phyloP scores from a whole-genome alignment of 2,329 filamentous ascomycete genomes.

The Colletotrichum lini region DNA sequence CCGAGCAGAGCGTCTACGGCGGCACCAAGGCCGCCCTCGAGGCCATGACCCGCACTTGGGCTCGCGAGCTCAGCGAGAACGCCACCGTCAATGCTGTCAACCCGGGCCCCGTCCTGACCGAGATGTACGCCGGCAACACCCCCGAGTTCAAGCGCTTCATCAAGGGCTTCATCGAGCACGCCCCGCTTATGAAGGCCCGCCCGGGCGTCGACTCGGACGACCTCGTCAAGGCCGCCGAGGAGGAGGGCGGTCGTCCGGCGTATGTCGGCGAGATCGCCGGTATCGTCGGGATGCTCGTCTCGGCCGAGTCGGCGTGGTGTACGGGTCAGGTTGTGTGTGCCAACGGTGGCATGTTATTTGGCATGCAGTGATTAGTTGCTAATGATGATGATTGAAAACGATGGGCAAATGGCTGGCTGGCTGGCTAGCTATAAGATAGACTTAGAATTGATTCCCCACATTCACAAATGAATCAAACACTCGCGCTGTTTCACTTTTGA shows the following conservation, averaged over 20 bases:
- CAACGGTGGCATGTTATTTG: slow-evolving; percentile 78
- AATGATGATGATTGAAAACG: neutral
- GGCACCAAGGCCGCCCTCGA: slow-evolving; percentile 72
- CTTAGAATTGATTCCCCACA: slow-evolving; percentile 28
- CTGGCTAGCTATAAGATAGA: slow-evolving; percentile 19
- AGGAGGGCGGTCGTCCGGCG: slow-evolving; percentile 70
- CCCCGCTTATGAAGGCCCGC: slow-evolving; percentile 75
- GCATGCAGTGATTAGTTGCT: slow-evolving; percentile 47
- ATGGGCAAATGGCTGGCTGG: neutral
- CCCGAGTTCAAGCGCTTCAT: slow-evolving; percentile 60
- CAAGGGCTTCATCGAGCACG: slow-evolving; percentile 59
- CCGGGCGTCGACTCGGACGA: slow-evolving; percentile 73
- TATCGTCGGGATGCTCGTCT: slow-evolving; percentile 82
- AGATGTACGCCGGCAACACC: slow-evolving; percentile 64
- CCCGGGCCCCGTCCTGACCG: slow-evolving; percentile 68
- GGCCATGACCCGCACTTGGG: slow-evolving; percentile 72
- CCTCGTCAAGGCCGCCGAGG: slow-evolving; percentile 71
- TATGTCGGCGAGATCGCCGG: slow-evolving; percentile 82
- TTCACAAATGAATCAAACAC: neutral
- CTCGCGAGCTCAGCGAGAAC: slow-evolving; percentile 67
- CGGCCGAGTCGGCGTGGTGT: slow-evolving; percentile 80
- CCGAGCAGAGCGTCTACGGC: slow-evolving; percentile 70
- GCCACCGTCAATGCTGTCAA: slow-evolving; percentile 72
- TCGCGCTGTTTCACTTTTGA: neutral
- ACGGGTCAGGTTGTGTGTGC: slow-evolving; percentile 86